Conservation (phyloP, 176 grass and related monocot genomes). For the Triticum monococcum region DNA sequence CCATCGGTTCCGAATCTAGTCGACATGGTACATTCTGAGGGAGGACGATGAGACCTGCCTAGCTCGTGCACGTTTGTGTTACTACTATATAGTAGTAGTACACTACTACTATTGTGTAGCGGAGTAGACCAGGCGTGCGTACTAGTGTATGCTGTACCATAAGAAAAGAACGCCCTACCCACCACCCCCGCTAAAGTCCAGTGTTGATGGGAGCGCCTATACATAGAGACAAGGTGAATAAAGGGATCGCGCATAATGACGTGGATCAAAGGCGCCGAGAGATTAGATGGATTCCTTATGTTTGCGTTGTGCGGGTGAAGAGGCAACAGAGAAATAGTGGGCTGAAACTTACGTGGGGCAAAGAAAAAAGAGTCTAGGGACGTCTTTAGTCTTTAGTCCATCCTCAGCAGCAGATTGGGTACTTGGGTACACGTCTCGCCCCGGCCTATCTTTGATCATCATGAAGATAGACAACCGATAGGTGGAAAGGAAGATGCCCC, state of each 20-base stretch:
- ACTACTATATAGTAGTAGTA: no score
- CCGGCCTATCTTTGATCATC: not conserved
- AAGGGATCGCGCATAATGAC: conserved; percentile 39
- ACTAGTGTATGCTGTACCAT: not conserved
- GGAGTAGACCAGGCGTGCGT: not conserved
- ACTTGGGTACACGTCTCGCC: not conserved
- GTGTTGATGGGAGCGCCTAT: conserved; percentile 12
- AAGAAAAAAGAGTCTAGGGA: not conserved
- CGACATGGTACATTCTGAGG: not conserved
- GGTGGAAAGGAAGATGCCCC: not conserved
- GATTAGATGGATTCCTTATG: conserved; percentile 48
- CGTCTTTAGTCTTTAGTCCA: not conserved
- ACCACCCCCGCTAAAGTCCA: conserved; percentile 20
- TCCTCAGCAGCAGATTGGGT: not conserved
- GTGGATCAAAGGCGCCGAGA: conserved; percentile 44
- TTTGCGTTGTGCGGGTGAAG: conserved; percentile 24
- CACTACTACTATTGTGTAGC: not conserved
- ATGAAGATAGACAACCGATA: not conserved
- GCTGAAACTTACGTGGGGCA: conserved; percentile 2
- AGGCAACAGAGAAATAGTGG: not conserved
- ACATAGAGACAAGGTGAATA: conserved; percentile 50
- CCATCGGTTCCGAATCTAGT: not conserved
- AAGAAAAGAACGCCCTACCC: conserved; percentile 36
- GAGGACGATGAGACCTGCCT: not conserved
- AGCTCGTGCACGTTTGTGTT: not conserved